Base-by-base conservation (phyloP, 2,329 filamentous ascomycete species). In the Claviceps spartinae region DNA sequence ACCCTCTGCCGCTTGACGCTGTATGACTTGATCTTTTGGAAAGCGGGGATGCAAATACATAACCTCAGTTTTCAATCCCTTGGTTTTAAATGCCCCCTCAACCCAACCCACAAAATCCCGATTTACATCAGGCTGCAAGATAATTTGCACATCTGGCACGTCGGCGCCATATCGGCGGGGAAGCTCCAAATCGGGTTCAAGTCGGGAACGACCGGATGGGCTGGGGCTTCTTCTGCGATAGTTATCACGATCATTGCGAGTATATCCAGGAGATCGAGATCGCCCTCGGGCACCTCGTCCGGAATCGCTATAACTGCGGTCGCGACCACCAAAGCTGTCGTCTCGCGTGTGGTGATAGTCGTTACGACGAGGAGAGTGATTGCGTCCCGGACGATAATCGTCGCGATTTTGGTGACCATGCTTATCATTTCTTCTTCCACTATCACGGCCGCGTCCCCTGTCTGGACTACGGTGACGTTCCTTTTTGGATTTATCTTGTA, bases 121-220 rank as follows among this genome's bases (percentile, higher is more conserved):
- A 54, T 84, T 81, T 13, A 94, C 76, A 58, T 89, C 82, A 57
- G 91, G 83, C 45, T 91, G 74, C 5, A 94, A 78, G 30, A 96
- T 79, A 34, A 97, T 81, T 64, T 96, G 89, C 16, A 96, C 85
- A 60, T 97, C 89, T 2, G 91, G 90, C 22, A 96, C 82, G 57
- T 93, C 81, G 53, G 77, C 72, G 4, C 86, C 82, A 53, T 82
- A 79, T 53, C 89, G 77, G 52, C 82, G 79, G 44, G 88, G 87
- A 7, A 95, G 78, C 34, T 86, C 83, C 13, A 89, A 72, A 51
- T 83, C 76, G 52, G 72, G 67, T 47, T 76, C 69, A 40, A 74
- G 69, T 22, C 77, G 67, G 48, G 75, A 68, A 36, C 75, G 61
- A 4, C 68, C 65, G 54, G 72, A 70, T 0, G 87, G 87, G 55